Percentiles rank a stretch among this genome's conserved stretches.
Conservation (phyloP, 345 rosid species). For the Zanthoxylum bungeanum region DNA sequence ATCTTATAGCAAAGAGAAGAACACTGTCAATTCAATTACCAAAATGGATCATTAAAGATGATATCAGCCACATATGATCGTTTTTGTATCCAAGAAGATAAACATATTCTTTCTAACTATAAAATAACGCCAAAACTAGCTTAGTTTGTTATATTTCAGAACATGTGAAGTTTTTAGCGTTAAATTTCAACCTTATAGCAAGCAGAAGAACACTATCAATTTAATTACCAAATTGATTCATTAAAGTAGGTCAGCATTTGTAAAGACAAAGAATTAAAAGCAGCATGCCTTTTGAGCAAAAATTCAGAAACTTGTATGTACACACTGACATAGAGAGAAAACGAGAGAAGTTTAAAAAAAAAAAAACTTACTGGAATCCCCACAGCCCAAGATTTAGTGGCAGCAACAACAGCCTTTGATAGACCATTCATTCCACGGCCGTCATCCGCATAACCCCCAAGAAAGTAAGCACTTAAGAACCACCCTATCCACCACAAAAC, state of each 20-base stretch:
- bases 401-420: constrained; percentile 64
- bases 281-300: not conserved
- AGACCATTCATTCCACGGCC: constrained; percentile 82
- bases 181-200: not conserved
- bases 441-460: constrained; percentile 82
- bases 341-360: not conserved
- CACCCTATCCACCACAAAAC: constrained; percentile 50
- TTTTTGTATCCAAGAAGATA: not conserved
- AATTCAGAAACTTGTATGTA: not conserved
- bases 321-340: not conserved
- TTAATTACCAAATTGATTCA: not conserved
- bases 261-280: not conserved
- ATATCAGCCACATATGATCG: not conserved
- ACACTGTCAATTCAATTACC: not conserved
- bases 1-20: not conserved
- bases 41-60: not conserved
- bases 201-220: not conserved
- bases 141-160: no score
- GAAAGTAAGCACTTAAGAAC: constrained; percentile 91
- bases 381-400: constrained; percentile 77
- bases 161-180: not conserved
- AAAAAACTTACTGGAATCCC: constrained; percentile 71
- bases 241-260: not conserved
- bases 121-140: no score
- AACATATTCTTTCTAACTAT: not conserved